Conservation (phyloP, 345 rosid species). For the Dipteronia sinensis region DNA sequence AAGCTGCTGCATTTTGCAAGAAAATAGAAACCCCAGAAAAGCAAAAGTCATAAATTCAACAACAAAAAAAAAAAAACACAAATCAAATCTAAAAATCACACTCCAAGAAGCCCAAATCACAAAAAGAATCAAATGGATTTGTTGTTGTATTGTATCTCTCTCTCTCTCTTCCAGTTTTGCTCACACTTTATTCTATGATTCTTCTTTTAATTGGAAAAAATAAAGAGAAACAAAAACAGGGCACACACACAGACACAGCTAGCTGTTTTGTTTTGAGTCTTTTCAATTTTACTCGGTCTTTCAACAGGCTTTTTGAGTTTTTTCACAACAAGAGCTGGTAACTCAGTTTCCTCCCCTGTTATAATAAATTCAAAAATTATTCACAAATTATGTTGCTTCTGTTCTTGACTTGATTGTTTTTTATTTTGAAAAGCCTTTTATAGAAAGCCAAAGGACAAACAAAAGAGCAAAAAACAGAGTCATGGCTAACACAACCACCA, state of each 20-base stretch:
- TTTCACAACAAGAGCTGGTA: too few species aligned
- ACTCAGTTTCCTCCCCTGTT: too few species aligned
- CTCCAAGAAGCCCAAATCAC: neutral
- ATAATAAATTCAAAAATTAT: too few species aligned
- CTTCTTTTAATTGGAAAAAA: conserved; percentile 29
- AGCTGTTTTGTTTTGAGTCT: conserved; percentile 15
- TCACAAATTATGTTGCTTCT: too few species aligned
- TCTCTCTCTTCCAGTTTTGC: conserved; percentile 11
- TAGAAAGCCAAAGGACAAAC: too few species aligned
- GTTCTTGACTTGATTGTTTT: too few species aligned
- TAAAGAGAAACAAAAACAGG: neutral
- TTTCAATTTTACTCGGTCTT: conserved; percentile 5
- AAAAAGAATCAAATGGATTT: conserved; percentile 28
- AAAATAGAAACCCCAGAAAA: neutral
- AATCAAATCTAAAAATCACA: neutral
- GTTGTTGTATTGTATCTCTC: neutral
- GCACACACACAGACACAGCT: conserved; percentile 15
- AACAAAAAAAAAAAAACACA: neutral
- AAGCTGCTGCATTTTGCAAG: conserved; percentile 6
- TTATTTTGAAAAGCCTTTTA: too few species aligned
- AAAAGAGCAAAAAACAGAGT: too few species aligned
- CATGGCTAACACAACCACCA: too few species aligned
- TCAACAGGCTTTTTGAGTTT: neutral
- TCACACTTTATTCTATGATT: conserved; percentile 48
- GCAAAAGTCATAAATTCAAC: neutral